A percentile compares a stretch with the other conserved stretches of the same genome.
Evolutionary conservation across 2,329 filamentous ascomycete genomes (phyloP).

Genomic region (Clonostachys sp.): DNA sequence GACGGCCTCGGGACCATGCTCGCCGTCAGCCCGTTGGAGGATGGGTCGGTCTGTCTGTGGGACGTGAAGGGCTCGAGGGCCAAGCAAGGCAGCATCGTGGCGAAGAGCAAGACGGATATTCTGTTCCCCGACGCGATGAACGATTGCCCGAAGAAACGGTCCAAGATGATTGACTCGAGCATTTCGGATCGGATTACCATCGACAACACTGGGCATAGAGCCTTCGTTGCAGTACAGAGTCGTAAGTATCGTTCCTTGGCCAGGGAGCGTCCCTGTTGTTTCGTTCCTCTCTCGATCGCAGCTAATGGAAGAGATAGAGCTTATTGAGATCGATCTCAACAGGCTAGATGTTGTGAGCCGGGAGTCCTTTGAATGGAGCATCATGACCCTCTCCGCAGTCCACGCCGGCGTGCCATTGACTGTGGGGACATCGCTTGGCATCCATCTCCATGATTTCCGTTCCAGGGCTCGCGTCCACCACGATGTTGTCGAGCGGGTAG

Average conservation of each 20-base stretch:
- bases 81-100: conserved; percentile 58
- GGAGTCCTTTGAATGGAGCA: conserved; percentile 73
- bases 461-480: conserved; percentile 22
- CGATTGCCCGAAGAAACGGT: conserved; percentile 37
- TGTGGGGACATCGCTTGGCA: conserved; percentile 74
- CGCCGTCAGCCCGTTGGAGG: conserved; percentile 74
- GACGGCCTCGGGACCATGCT: conserved; percentile 37
- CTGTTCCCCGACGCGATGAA: conserved; percentile 53
- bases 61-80: conserved; percentile 57
- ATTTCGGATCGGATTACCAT: conserved; percentile 82
- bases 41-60: conserved; percentile 87
- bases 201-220: conserved; percentile 61
- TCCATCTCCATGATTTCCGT: conserved; percentile 80
- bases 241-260: conserved; percentile 34
- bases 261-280: neutral
- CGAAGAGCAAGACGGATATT: conserved; percentile 61
- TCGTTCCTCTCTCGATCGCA: neutral
- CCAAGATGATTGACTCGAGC: conserved; percentile 65
- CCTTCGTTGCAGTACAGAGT: conserved; percentile 77
- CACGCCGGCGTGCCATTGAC: conserved; percentile 67
- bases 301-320: conserved; percentile 23
- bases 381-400: conserved; percentile 75
- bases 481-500: conserved; percentile 29
- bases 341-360: conserved; percentile 66
- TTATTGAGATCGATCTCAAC: conserved; percentile 78